These are phyloP conservation scores for Hymenoscyphus fructigenus DNA, from an alignment of 2,329 filamentous ascomycete species.

Conservation along the genomic window DNA sequence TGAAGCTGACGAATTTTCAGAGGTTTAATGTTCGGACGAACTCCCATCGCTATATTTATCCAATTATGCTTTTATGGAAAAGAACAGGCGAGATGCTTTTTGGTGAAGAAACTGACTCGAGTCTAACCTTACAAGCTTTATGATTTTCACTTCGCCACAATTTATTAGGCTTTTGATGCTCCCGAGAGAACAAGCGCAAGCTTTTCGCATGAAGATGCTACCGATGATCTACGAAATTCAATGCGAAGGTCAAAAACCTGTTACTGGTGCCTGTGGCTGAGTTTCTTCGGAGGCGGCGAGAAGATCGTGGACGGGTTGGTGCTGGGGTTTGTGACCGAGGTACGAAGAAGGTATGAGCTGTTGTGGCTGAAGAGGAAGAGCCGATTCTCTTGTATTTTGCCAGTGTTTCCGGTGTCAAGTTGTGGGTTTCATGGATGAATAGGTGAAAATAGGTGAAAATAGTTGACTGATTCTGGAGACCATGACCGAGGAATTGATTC, in stretches of 20 bases:
- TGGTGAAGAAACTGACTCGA: not conserved
- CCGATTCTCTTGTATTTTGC: not conserved
- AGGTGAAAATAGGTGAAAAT: not conserved
- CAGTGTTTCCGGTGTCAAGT: not conserved
- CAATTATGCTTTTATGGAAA: not conserved
- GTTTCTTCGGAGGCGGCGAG: not conserved
- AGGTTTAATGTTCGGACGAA: conserved; percentile 2
- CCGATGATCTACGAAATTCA: not conserved
- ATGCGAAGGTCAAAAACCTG: not conserved
- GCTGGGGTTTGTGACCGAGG: not conserved
- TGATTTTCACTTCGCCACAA: not conserved
- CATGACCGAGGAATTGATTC: not conserved
- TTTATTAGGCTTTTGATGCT: not conserved
- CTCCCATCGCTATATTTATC: not conserved
- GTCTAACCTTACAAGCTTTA: not conserved
- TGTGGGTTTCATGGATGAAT: conserved; percentile 1
- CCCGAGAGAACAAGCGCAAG: not conserved
- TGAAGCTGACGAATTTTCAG: not conserved
- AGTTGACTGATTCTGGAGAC: not conserved
- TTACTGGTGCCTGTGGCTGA: not conserved
- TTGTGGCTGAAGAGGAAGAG: not conserved
- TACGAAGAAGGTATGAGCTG: not conserved
- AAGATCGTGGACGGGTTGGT: too few relatives aligned
- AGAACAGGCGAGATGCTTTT: too few relatives aligned
- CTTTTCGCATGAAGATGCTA: not conserved